Conservation (phyloP, 2,329 filamentous ascomycete genomes). For the Lizonia empirigonia region DNA sequence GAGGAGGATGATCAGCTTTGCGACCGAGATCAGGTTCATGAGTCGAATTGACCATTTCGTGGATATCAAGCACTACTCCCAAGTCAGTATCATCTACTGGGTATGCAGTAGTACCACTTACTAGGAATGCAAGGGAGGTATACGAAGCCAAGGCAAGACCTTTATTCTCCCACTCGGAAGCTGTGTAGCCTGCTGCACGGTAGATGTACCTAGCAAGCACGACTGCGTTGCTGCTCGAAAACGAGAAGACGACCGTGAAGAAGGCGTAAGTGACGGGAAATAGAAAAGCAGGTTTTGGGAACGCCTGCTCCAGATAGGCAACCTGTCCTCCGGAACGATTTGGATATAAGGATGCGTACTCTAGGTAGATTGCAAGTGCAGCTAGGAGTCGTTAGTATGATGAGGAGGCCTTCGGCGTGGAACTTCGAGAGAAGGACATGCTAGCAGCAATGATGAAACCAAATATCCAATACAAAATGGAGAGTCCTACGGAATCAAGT, state of each 20-base stretch:
- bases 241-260: conserved; percentile 37
- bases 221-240: conserved; percentile 39
- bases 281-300: conserved; percentile 34
- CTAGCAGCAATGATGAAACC: conserved; percentile 35
- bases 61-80: conserved; percentile 26
- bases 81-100: background rate
- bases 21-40: conserved; percentile 38
- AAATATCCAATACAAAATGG: conserved; percentile 37
- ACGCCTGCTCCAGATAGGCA: conserved; percentile 40
- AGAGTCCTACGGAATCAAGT: conserved; percentile 35
- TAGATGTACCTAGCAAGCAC: conserved; percentile 41
- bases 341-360: conserved; percentile 37
- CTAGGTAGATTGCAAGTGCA: conserved; percentile 34
- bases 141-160: conserved; percentile 37
- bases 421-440: conserved; percentile 4
- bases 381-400: conserved; percentile 17
- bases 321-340: conserved; percentile 39
- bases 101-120: background rate
- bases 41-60: conserved; percentile 36
- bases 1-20: conserved; percentile 68
- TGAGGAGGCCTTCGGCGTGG: background rate
- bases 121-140: conserved; percentile 29
- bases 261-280: conserved; percentile 41
- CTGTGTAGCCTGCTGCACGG: conserved; percentile 31
- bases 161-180: conserved; percentile 38